Percentiles rank a stretch among this genome's conserved stretches.
These are phyloP conservation scores for Penicillium palitans DNA, from an alignment of 2,329 filamentous ascomycete species.

Conservation along the genomic window DNA sequence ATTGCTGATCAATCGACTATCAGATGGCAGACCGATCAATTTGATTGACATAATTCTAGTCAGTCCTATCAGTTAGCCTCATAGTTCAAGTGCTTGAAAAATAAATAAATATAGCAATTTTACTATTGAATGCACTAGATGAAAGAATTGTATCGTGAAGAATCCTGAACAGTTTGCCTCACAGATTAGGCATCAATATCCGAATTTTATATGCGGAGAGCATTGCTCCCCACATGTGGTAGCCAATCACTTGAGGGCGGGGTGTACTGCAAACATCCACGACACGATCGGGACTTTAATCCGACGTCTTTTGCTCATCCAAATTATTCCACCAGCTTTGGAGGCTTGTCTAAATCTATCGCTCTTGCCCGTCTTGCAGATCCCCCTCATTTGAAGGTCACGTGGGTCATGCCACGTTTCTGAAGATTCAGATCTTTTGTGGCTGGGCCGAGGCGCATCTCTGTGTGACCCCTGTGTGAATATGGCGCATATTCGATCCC, in stretches of 20 bases:
- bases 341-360: background rate
- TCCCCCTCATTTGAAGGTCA: background rate
- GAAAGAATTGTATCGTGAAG: background rate
- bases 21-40: background rate
- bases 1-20: background rate
- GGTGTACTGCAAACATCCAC: background rate
- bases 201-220: background rate
- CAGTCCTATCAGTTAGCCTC: background rate
- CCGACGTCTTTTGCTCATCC: background rate
- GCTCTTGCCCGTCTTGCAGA: background rate
- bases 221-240: background rate
- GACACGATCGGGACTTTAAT: background rate
- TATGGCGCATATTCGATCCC: slow-evolving; percentile 14
- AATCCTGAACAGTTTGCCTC: background rate
- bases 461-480: background rate
- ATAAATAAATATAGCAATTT: background rate
- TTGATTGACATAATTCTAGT: background rate
- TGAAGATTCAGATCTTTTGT: background rate
- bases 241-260: background rate
- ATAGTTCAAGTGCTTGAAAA: background rate
- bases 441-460: background rate
- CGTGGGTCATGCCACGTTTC: background rate
- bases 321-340: background rate
- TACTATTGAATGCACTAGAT: too few relatives aligned
- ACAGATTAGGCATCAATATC: background rate